Conservation (phyloP, 352 stramenopile species). For the Globisporangium spinosum region DNA sequence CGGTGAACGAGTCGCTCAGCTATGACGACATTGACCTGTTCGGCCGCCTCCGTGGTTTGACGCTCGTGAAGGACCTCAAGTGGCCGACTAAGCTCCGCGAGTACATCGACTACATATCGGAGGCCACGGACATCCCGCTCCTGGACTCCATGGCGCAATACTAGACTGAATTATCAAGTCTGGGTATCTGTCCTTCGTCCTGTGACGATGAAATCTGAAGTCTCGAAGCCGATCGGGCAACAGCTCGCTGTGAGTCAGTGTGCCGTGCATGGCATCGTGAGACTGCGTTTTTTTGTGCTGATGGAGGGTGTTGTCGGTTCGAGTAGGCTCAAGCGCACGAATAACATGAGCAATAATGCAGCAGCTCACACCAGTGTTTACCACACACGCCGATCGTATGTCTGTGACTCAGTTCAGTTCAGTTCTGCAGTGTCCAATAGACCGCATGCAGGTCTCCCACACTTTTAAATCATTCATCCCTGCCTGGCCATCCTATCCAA, state of each 20-base stretch:
- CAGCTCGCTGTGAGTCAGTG: not conserved
- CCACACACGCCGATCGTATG: not conserved
- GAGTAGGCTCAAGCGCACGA: no score
- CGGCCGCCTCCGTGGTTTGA: slow-evolving; percentile 37
- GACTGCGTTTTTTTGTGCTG: not conserved
- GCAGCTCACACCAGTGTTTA: not conserved
- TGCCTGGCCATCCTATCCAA: not conserved
- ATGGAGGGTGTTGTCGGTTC: not conserved
- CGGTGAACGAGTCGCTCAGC: slow-evolving; percentile 41
- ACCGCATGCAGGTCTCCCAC: not conserved
- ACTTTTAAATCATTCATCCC: not conserved
- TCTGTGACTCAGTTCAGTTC: no score
- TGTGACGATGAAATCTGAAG: not conserved
- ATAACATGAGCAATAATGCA: not conserved
- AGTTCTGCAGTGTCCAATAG: no score
- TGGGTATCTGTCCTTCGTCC: not conserved
- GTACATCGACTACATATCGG: slow-evolving; percentile 42
- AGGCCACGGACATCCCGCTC: slow-evolving; percentile 35
- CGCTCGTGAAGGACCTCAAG: slow-evolving; percentile 41
- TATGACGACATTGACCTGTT: slow-evolving; percentile 62
- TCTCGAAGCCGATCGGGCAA: not conserved
- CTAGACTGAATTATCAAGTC: slow-evolving; percentile 1
- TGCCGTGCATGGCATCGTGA: not conserved
- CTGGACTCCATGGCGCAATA: slow-evolving; percentile 36
- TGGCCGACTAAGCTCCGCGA: slow-evolving; percentile 42